These are phyloP conservation scores for Salix koriyanagi DNA, from an alignment of 345 rosid species.

Conservation along the genomic window DNA sequence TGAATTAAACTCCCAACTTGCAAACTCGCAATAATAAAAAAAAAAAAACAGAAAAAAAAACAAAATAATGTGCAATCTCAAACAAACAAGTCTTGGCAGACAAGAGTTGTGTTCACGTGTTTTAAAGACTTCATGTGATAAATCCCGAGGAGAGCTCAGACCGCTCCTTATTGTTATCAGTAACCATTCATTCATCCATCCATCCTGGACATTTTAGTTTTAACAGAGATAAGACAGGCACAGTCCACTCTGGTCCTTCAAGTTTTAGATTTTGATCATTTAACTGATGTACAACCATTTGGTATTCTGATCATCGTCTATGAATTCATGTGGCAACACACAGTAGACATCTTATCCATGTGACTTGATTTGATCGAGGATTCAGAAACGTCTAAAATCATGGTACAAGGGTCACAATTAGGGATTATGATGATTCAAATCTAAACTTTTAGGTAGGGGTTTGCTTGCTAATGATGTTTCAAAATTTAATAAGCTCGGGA, in stretches of 20 bases:
- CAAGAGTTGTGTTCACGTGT: conserved; percentile 4
- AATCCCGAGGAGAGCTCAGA: not conserved
- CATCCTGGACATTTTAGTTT: not conserved
- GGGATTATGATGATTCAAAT: no score
- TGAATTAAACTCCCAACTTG: not conserved
- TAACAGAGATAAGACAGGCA: no score
- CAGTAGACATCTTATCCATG: not conserved
- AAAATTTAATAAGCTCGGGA: no score
- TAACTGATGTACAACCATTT: not conserved
- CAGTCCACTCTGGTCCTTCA: not conserved
- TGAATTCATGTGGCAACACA: not conserved
- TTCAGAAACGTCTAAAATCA: not conserved
- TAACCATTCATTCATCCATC: not conserved
- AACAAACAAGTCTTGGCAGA: not conserved
- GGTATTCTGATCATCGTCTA: no score
- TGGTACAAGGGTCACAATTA: not conserved
- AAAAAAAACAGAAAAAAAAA: not conserved
- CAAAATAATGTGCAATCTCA: not conserved
- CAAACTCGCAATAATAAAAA: not conserved
- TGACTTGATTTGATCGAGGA: not conserved
- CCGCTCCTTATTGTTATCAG: not conserved
- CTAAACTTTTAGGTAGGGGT: not conserved
- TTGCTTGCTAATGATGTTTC: no score
- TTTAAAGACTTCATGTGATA: not conserved
- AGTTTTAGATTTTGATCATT: no score